phyloP scores from a whole-genome alignment of 1,139 yeast species.

The Blastobotrys buckinghamii region DNA sequence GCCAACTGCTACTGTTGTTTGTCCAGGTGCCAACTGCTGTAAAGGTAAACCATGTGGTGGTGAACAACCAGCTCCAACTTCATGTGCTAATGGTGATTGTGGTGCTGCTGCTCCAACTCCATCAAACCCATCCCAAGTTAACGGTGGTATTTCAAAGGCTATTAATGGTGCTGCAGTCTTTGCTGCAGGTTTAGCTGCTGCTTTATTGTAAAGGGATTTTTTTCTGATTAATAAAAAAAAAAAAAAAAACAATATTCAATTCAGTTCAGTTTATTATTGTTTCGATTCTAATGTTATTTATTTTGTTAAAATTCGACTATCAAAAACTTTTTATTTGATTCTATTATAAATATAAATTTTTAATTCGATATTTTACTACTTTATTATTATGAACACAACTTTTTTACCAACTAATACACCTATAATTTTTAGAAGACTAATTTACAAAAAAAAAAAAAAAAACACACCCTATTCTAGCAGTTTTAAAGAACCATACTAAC shows the following conservation, averaged over 20 bases:
- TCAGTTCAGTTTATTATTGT: background rate
- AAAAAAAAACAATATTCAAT: background rate
- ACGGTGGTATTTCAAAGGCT: background rate
- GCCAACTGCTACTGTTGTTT: background rate
- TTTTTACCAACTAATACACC: too few species aligned
- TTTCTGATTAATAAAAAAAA: background rate
- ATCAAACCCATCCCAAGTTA: background rate
- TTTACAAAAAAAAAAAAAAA: too few species aligned
- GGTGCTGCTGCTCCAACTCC: slow-evolving; percentile 3
- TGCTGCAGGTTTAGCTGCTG: slow-evolving; percentile 11
- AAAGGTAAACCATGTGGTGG: background rate
- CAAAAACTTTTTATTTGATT: too few species aligned
- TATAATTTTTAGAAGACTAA: too few species aligned
- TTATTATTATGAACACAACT: too few species aligned
- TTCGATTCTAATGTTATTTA: too few species aligned
- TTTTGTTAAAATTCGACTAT: too few species aligned
- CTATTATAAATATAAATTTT: too few species aligned
- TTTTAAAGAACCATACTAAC: too few species aligned
- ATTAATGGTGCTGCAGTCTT: background rate
- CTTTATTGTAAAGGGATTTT: slow-evolving; percentile 1
- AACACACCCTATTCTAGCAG: too few species aligned
- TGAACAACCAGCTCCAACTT: background rate
- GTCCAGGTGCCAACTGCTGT: background rate
- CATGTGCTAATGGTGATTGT: background rate
- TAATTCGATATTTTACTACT: too few species aligned